Conservation (phyloP, 305 asterid species). For the Solanum aculeatissimum region DNA sequence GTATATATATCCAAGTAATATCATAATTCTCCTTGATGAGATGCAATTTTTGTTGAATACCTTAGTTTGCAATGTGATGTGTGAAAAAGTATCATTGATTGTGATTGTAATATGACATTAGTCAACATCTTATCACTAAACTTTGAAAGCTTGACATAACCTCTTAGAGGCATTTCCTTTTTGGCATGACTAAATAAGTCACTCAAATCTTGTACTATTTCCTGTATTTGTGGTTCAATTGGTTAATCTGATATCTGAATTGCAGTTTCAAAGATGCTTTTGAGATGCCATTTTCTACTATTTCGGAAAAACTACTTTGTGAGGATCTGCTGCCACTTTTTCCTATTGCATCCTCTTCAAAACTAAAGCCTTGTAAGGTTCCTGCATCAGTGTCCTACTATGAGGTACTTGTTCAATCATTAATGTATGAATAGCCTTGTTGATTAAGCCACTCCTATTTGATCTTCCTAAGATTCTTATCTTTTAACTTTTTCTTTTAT, state of each 20-base stretch:
- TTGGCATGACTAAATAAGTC: neutral
- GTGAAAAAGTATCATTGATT: neutral
- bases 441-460: neutral
- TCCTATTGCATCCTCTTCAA: slow-evolving; percentile 41
- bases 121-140: neutral
- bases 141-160: neutral
- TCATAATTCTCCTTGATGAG: neutral
- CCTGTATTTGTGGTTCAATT: slow-evolving; percentile 8
- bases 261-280: slow-evolving; percentile 86
- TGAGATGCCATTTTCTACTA: slow-evolving; percentile 74
- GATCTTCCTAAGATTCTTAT: neutral
- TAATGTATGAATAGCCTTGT: neutral
- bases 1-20: neutral
- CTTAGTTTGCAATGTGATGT: neutral
- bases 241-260: slow-evolving; percentile 7
- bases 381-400: slow-evolving; percentile 69
- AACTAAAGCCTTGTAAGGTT: slow-evolving; percentile 16
- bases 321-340: slow-evolving; percentile 79
- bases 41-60: neutral
- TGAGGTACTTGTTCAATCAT: slow-evolving; percentile 36
- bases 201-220: neutral
- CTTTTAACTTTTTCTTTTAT: neutral
- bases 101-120: neutral
- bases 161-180: neutral
- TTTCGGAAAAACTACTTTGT: slow-evolving; percentile 68